Evolutionary conservation across 228 moss, liverwort and hornwort species (phyloP), one percentile per base, ranked within the genome.

Genomic region (Sphagnum fallax): DNA sequence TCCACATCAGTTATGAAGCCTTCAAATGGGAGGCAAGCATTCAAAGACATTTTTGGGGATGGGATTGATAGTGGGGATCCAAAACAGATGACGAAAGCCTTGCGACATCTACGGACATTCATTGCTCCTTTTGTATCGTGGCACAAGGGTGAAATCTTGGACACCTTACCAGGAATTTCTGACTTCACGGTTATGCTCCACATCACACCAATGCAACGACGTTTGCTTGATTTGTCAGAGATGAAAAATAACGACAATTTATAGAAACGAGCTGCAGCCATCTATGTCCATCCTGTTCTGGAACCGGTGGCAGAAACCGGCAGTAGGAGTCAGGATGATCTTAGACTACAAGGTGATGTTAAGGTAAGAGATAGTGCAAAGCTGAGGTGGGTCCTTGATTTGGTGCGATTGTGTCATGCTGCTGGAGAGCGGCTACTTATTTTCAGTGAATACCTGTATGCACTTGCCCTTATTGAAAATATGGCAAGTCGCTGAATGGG

Each of bases 121-220:
- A 91, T 90, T 0, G 71, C 75, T 18, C 83, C 89, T 0, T 98
- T 98, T 57, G 94, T 94, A 8, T 81, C 90, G 13, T 98, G 90
- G 88, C 91, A 92, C 69, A 85, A 87, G 53, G 98, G 98, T 13
- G 81, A 90, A 50, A 79, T 91, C 59, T 67, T 94, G 71, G 65
- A 88, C 69, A 58, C 66, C 1, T 84, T 94, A 9, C 91, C 94
- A 11, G 98, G 94, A 1, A 85, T 98, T 69, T 72, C 70, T 0
- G 98, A 98, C 77, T 86, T 86, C 61, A 90, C 89, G 1, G 53
- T 98, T 4, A 85, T 82, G 75, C 67, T 98, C n/a, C 77, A 90
- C 5, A 71, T 98, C 61, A 93, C 81, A 0, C 6, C 2, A 0
- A 48, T 50, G 5, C 91, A 91, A 63, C 69, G 65, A 16, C 77